Conservation (phyloP, 441 rosid species). For the Populus trichocarpa region DNA sequence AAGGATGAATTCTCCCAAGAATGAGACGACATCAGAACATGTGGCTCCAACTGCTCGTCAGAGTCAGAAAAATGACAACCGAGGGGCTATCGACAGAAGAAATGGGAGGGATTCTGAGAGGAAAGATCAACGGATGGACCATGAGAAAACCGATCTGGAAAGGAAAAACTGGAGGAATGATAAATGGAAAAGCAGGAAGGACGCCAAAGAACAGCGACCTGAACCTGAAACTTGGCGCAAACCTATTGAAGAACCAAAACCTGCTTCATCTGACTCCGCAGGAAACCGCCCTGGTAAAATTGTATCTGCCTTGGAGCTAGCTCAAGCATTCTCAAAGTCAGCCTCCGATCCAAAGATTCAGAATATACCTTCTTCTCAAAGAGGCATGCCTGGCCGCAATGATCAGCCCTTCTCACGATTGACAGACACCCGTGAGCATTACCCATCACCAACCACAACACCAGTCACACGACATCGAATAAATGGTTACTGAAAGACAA, state of each 20-base stretch:
- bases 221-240: constrained; percentile 23
- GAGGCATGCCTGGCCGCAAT: constrained; percentile 2
- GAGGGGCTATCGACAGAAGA: constrained; percentile 6
- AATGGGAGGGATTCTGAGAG: constrained; percentile 13
- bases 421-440: not conserved
- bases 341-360: constrained; percentile 15
- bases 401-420: constrained; percentile 23
- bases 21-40: constrained; percentile 8
- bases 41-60: not conserved
- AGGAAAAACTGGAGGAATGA: constrained; percentile 18
- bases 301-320: constrained; percentile 25
- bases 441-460: not conserved
- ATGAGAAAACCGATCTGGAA: constrained; percentile 10
- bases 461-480: constrained; percentile 5
- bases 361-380: constrained; percentile 4
- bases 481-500: constrained; percentile 4
- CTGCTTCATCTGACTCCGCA: not conserved
- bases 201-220: constrained; percentile 10
- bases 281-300: constrained; percentile 17
- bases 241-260: constrained; percentile 14
- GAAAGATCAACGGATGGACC: constrained; percentile 8
- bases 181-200: constrained; percentile 12
- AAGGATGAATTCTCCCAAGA: constrained; percentile 21
- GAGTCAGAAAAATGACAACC: constrained; percentile 3
- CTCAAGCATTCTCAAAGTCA: constrained; percentile 24